A percentile compares a stretch with the other conserved stretches of the same genome.
These are phyloP conservation scores for Lantana camara DNA, from an alignment of 257 asterid genomes.

Conservation along the genomic window DNA sequence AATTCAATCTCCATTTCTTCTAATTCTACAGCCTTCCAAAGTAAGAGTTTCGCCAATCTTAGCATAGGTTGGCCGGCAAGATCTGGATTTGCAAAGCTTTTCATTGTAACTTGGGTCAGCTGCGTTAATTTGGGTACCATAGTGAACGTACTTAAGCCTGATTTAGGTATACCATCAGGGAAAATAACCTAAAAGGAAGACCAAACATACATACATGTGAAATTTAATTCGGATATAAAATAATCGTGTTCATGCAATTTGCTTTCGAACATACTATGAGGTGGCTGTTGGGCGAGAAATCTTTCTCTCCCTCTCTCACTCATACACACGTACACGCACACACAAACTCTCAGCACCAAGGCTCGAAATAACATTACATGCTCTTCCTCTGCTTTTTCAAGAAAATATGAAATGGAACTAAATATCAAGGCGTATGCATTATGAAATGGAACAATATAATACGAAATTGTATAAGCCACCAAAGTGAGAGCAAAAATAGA, in stretches of 20 bases:
- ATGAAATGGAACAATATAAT: no score
- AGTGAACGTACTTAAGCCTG: not conserved
- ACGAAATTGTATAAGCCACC: no score
- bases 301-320: no score
- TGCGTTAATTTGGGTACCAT: not conserved
- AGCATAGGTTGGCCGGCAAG: not conserved
- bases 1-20: constrained; percentile 6
- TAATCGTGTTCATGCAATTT: not conserved
- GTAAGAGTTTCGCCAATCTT: not conserved
- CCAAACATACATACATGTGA: not conserved
- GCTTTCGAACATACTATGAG: not conserved
- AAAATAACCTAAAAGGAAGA: not conserved
- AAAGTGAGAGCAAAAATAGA: no score
- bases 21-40: not conserved
- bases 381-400: no score
- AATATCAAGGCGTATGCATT: no score
- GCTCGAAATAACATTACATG: no score
- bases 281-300: no score
- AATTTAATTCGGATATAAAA: not conserved
- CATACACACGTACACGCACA: no score
- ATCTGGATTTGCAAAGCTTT: not conserved
- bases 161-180: not conserved
- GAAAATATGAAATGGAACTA: no score
- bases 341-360: no score
- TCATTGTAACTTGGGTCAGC: constrained; percentile 10